Percentiles rank a stretch among this genome's conserved stretches.
Evolutionary conservation across 495 filamentous ascomycete species (phyloP).

Genomic region (Penicillium longicatenatum): DNA sequence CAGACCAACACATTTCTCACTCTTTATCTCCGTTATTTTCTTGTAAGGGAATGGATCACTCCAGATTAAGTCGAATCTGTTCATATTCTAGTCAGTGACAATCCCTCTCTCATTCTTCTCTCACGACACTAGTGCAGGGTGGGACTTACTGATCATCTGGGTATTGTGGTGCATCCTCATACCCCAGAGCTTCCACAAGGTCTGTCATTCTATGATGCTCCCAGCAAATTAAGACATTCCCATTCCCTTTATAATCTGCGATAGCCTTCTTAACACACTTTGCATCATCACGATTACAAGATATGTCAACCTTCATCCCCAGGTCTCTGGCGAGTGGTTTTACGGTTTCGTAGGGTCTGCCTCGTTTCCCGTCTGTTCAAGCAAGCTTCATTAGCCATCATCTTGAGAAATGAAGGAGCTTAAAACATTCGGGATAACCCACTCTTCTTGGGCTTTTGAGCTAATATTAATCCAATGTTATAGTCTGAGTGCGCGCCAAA

Average conservation of each 20-base stretch:
- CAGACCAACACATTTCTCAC: constrained; percentile 38
- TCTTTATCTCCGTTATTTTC: constrained; percentile 31
- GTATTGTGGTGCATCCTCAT: constrained; percentile 31
- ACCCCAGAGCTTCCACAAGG: constrained; percentile 43
- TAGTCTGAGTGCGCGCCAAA: constrained; percentile 49
- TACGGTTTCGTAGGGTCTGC: constrained; percentile 52
- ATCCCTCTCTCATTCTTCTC: background rate
- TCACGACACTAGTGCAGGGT: background rate
- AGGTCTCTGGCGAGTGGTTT: constrained; percentile 48
- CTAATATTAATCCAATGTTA: constrained; percentile 52
- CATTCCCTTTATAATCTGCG: constrained; percentile 40
- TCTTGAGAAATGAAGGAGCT: background rate
- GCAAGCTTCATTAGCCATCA: background rate
- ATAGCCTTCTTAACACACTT: constrained; percentile 45
- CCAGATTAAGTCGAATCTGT: constrained; percentile 47
- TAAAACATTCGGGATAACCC: background rate
- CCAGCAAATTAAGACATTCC: constrained; percentile 58
- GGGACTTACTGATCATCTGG: constrained; percentile 28
- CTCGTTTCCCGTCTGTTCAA: constrained; percentile 41
- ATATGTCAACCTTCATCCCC: constrained; percentile 48
- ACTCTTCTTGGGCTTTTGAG: constrained; percentile 49
- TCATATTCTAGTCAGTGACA: constrained; percentile 4
- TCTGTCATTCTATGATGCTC: constrained; percentile 47
- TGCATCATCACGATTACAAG: constrained; percentile 45
- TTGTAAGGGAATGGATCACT: constrained; percentile 39